Evolutionary conservation across 352 stramenopile genomes (phyloP).

Genomic region (Globisporangium takayamanum): DNA sequence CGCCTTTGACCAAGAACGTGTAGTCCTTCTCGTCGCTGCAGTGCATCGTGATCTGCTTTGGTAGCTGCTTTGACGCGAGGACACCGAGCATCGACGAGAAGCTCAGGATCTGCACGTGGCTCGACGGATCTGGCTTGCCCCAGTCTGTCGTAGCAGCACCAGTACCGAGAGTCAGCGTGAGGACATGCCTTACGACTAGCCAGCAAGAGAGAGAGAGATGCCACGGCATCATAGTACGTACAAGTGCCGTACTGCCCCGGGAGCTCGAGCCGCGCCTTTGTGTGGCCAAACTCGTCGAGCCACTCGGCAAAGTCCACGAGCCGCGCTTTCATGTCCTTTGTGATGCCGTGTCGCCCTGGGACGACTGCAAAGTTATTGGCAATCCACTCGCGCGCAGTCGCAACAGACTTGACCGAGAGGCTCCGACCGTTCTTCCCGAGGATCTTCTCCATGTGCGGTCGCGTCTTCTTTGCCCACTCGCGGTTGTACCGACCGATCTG

Average conservation of each 20-base stretch:
- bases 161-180: background rate
- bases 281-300: constrained; percentile 80
- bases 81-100: constrained; percentile 73
- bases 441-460: constrained; percentile 63
- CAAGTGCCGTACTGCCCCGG: constrained; percentile 72
- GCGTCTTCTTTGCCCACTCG: constrained; percentile 48
- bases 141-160: constrained; percentile 41
- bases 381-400: constrained; percentile 61
- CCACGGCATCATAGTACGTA: constrained; percentile 22
- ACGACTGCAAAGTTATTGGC: constrained; percentile 63
- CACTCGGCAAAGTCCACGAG: constrained; percentile 81
- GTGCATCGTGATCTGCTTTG: constrained; percentile 77
- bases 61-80: constrained; percentile 77
- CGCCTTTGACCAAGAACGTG: constrained; percentile 87
- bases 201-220: background rate
- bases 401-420: constrained; percentile 45
- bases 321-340: constrained; percentile 76
- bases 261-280: constrained; percentile 55
- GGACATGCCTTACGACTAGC: background rate
- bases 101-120: constrained; percentile 63
- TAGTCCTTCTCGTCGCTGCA: constrained; percentile 79
- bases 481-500: constrained; percentile 76
- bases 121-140: constrained; percentile 59
- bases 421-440: constrained; percentile 58
- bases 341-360: constrained; percentile 63